Evolutionary conservation across 768 basidiomycete species (phyloP).

Genomic region (Termitomyces sp.): DNA sequence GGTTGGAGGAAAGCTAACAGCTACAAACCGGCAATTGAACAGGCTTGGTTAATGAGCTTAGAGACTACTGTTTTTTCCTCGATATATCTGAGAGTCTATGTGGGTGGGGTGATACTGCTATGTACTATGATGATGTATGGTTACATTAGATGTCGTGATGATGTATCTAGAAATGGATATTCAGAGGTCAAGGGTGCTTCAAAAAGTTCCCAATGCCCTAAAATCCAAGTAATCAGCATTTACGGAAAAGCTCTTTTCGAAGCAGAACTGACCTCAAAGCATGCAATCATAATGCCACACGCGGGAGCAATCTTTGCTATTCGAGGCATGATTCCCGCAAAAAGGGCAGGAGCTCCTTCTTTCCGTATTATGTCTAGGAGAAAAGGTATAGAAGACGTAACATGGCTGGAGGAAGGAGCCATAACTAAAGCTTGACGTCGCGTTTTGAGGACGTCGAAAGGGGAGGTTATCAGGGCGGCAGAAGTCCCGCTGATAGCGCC

Average conservation of each 20-base stretch:
- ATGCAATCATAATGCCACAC: conserved; percentile 97
- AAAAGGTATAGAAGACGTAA: conserved; percentile 55
- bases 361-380: conserved; percentile 63
- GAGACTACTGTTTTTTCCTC: background rate
- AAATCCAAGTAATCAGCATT: conserved; percentile 4
- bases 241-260: background rate
- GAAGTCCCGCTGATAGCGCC: conserved; percentile 85
- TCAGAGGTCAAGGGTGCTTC: conserved; percentile 23
- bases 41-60: conserved; percentile 46
- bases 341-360: conserved; percentile 77
- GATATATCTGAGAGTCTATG: conserved; percentile 1
- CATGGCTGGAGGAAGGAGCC: conserved; percentile 37
- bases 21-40: conserved; percentile 79
- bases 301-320: conserved; percentile 96
- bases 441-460: conserved; percentile 97
- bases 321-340: conserved; percentile 80
- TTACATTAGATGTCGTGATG: conserved; percentile 12
- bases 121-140: conserved; percentile 11
- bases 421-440: conserved; percentile 81
- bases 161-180: conserved; percentile 11
- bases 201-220: conserved; percentile 60
- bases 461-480: conserved; percentile 86
- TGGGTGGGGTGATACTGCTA: conserved; percentile 1
- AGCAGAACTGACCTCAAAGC: conserved; percentile 67
- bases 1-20: conserved; percentile 72